Evolutionary conservation across 768 basidiomycete genomes (phyloP), one percentile per base, ranked within the genome.

Genomic region (Pleurotus cornucopiae): DNA sequence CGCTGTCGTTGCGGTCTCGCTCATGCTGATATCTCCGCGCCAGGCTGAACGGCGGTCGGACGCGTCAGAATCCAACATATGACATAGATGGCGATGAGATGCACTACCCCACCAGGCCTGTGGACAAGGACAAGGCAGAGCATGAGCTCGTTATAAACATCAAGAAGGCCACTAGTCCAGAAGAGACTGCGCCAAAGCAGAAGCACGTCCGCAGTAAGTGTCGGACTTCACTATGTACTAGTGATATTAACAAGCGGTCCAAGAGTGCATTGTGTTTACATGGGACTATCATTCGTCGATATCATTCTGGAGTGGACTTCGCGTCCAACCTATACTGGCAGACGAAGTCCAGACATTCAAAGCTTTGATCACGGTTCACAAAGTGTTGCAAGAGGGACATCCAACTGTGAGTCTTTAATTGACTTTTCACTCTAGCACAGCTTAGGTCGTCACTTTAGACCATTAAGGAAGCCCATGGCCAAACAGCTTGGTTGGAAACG

Each of bases 291-390:
- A 98, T 65, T 91, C 94, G 16, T 98, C 95, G 37, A 86, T 92
- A 63, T 95, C 95, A 5, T 98, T 98, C 69, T 99, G 97, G 97
- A 94, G 92, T 63, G 94, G 93, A 25, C 79, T 99, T 5, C 82
- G 97, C 26, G 97, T 98, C 2, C 96, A 98, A 61, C 97, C 97
- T 41, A 97, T 99, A 64, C 75, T 99, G 23, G 85, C 94, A 3
- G 97, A 99, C 70, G 97, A 99, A 75, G 85, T 98, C 0, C 94
- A 97, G 73, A 96, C 97, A 0, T 99, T 98, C 81, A 99, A 99
- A 71, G 91, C 91, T 2, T 82, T 99, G 61, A 98, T 99, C 61
- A 92, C 89, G 7, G 94, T 98, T 11, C 97, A 99, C 74, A 99
- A 99, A 73, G 86, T 99, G 43, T 70, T 99, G 37, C 97, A 99